These are phyloP conservation scores for Pseudogymnoascus sp. DNA, from an alignment of 2,329 filamentous ascomycete genomes.

Conservation along the genomic window DNA sequence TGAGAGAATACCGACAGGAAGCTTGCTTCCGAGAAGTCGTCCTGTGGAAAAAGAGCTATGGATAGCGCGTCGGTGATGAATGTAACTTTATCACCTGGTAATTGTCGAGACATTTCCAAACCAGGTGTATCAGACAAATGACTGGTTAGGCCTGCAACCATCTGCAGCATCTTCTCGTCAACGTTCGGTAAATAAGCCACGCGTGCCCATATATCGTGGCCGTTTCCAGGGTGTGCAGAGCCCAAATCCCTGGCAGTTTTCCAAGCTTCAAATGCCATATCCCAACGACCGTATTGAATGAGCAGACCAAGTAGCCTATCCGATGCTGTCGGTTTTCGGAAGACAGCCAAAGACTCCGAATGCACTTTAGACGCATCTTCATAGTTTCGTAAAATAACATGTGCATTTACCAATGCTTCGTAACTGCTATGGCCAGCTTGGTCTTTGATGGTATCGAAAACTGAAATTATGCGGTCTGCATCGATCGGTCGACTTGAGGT, in stretches of 20 bases:
- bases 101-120: background rate
- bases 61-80: background rate
- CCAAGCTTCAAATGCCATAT: constrained; percentile 19
- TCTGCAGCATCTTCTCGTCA: background rate
- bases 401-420: constrained; percentile 36
- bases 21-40: background rate
- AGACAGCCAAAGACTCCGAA: constrained; percentile 11
- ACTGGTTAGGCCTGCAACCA: background rate
- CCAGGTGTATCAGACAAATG: background rate
- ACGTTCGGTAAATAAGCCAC: background rate
- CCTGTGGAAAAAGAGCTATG: background rate
- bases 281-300: constrained; percentile 17
- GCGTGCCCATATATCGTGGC: background rate
- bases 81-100: background rate
- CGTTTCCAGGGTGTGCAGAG: background rate
- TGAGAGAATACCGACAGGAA: background rate
- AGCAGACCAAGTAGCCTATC: constrained; percentile 20
- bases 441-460: constrained; percentile 35
- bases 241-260: constrained; percentile 9
- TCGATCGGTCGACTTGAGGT: constrained; percentile 33
- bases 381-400: constrained; percentile 34
- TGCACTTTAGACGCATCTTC: constrained; percentile 29
- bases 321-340: background rate
- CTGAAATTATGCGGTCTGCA: constrained; percentile 34
- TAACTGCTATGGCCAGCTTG: constrained; percentile 38